These are phyloP conservation scores for Neofusicoccum umdonicola DNA, from an alignment of 2,329 filamentous ascomycete species.

Conservation along the genomic window DNA sequence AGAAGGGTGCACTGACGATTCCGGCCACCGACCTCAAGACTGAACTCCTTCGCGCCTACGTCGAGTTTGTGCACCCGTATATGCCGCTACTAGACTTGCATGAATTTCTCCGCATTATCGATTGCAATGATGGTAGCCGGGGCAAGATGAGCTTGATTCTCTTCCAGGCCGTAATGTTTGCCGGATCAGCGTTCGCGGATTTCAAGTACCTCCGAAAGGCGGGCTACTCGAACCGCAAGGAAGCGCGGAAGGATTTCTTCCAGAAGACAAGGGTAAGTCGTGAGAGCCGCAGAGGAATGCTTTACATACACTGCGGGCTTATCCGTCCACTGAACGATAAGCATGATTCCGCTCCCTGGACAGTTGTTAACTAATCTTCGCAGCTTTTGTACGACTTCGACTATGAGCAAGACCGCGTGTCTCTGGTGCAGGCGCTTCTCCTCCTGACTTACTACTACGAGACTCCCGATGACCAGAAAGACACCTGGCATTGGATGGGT, in stretches of 20 bases:
- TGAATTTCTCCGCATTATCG: conserved; percentile 60
- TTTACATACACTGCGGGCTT: neutral
- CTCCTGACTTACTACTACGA: conserved; percentile 98
- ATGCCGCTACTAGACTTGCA: conserved; percentile 80
- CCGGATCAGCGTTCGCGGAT: conserved; percentile 83
- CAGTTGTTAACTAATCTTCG: conserved; percentile 17
- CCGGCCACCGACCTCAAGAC: conserved; percentile 70
- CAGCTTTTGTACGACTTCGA: conserved; percentile 91
- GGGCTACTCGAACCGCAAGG: conserved; percentile 75
- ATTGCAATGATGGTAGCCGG: conserved; percentile 64
- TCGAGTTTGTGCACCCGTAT: conserved; percentile 89
- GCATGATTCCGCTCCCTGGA: conserved; percentile 1
- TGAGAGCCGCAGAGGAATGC: neutral
- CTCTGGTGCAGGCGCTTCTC: conserved; percentile 81
- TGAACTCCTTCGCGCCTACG: conserved; percentile 76
- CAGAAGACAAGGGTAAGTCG: conserved; percentile 73
- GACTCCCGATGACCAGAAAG: conserved; percentile 93
- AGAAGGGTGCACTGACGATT: conserved; percentile 80
- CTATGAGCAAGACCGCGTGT: conserved; percentile 85
- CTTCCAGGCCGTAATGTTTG: conserved; percentile 95
- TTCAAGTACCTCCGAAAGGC: conserved; percentile 72
- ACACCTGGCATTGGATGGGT: conserved; percentile 99
- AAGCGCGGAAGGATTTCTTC: conserved; percentile 84
- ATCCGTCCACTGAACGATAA: neutral
- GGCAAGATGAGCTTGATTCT: conserved; percentile 79